Percentiles rank a stretch among this genome's conserved stretches.
phyloP scores from a whole-genome alignment of 441 rosid genomes.

The Manihot esculenta region DNA sequence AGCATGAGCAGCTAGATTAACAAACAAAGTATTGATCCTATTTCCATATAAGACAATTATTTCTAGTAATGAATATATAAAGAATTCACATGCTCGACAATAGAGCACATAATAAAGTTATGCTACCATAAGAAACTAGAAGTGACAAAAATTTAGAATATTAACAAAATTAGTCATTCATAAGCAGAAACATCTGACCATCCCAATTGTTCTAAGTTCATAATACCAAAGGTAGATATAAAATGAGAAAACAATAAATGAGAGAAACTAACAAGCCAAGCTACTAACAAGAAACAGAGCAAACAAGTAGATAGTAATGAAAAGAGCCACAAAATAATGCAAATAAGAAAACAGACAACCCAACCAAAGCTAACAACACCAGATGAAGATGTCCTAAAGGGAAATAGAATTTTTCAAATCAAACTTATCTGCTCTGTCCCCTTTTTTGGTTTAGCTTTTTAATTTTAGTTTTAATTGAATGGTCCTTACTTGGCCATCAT shows the following conservation, averaged over 20 bases:
- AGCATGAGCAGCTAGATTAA: not conserved
- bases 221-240: slow-evolving; percentile 17
- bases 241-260: slow-evolving; percentile 17
- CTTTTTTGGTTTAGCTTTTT: slow-evolving; percentile 15
- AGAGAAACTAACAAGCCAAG: slow-evolving; percentile 27
- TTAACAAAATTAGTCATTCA: slow-evolving; percentile 36
- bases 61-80: not conserved
- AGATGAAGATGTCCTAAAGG: slow-evolving; percentile 28
- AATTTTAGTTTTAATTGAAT: slow-evolving; percentile 24
- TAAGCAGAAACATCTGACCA: slow-evolving; percentile 26
- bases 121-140: not conserved
- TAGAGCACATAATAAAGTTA: not conserved
- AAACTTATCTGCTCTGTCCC: slow-evolving; percentile 37
- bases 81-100: not conserved
- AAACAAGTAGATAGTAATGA: slow-evolving; percentile 31
- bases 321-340: slow-evolving; percentile 31
- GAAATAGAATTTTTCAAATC: slow-evolving; percentile 26
- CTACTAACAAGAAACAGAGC: slow-evolving; percentile 28
- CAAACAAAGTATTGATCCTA: not conserved
- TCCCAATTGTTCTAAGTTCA: slow-evolving; percentile 34
- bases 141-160: slow-evolving; percentile 11
- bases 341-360: slow-evolving; percentile 27
- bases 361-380: slow-evolving; percentile 34
- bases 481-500: slow-evolving; percentile 58
- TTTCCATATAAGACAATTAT: not conserved